Base-by-base conservation (phyloP, 768 basidiomycete species). In the Leccinum sublutescens region DNA sequence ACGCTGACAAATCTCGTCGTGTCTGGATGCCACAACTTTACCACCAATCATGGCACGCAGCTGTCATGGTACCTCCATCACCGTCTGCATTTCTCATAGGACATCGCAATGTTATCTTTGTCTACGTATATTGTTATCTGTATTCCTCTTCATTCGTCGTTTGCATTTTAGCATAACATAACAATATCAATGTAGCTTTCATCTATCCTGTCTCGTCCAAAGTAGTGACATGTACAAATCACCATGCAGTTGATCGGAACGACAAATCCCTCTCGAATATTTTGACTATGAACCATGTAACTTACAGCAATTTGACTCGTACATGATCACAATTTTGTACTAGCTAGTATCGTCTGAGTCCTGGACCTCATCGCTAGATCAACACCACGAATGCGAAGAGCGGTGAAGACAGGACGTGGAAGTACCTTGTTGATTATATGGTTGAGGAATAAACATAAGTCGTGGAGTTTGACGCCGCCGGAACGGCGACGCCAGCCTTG, bases 81-180 rank as follows among this genome's bases (percentile, higher is more conserved):
- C 15, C 72, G 72, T 43, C 54, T 73, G 1, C 70, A 66, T 61
- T 58, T 71, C 27, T 65, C 62, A n/a, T 74, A 72, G 57, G 0
- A 43, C 29, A 34, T 8, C 2, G 17, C 4, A 9, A 17, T 40
- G 38, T 43, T 38, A 15, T 25, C 23, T 45, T 12, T 31, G 27
- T 54, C 52, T 10, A 43, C 27, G 17, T 58, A 40, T 62, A 45
- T 62, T 25, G 11, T 61, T 64, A 62, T 64, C 38, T 29, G 52
- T 62, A 53, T 51, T 5, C 47, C 4, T 57, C 25, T 1, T 53
- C 5, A 2, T 62, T 54, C 10, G 19, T 36, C 21, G 5, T 43
- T 47, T 47, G 21, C 11, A 49, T 50, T 19, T 11, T 34, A 56
- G 50, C 17, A 25, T 56, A 38, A 38, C 36, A 38, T 36, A 36